Base-by-base conservation (phyloP, 495 filamentous ascomycete species). In the Penicillium silybi region DNA sequence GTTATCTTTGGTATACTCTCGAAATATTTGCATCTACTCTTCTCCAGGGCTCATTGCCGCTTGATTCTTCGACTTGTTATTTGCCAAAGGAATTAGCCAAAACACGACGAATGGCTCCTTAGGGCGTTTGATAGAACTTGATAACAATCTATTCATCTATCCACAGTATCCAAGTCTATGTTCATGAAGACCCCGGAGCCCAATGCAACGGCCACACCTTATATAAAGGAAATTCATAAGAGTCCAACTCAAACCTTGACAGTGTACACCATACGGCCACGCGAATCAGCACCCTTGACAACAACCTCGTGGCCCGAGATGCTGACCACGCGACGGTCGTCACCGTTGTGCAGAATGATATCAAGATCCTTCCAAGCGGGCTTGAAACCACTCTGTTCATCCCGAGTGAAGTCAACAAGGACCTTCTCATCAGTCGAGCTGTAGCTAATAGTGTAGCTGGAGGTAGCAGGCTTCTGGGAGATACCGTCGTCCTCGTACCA, bases 401-500 rank as follows among this genome's bases (percentile, higher is more conserved):
- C 66, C 6, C 64, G 56, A n/a, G 53, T 52, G 20, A 80, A 69
- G 19, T 66, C 63, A 29, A 79, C 71, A 49, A 74, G 61, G 6
- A 75, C 62, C 26, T 59, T 66, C 38, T 72, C 71, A 32, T 63
- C 63, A 4, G 76, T 75, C 29, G 74, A 78, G 46, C 64, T 66
- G 51, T 79, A 77, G 49, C 49, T 59, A 16, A 80, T 29, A 19
- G 68, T 74, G 53, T 74, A 79, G 9, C 41, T 46, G 2, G 77
- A 70, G 9, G 78, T 74, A 19, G 59, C 63, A 2, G 74, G 67
- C 11, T 68, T 46, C 29, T 70, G 55, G 15, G 81, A 80, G 39
- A 82, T 73, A 5, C 84, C 84, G 63, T 87, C 82, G 56, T 87
- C 84, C 60, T 87, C 84, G 32, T 74, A 74, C 84, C 84, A 87